Base-by-base conservation (phyloP, 176 grass and related monocot species). In the Aegilops umbellulata region DNA sequence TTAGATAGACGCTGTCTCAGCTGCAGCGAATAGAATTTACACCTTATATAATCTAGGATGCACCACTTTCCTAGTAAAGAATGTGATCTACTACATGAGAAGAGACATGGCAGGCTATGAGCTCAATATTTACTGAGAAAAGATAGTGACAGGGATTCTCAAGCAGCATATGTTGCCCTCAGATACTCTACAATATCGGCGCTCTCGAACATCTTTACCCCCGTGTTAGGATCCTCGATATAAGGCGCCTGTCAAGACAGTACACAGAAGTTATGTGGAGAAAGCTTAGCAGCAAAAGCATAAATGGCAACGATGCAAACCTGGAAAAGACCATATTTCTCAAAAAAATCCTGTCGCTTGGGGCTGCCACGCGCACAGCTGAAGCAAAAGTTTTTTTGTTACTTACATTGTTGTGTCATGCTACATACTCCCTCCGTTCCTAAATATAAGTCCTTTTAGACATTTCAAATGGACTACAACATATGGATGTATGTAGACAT, bases 191-290 rank as follows among this genome's bases (percentile, higher is more conserved):
- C 72, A 41, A 97, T 97, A n/a, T 90, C 91, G 25, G 91, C 89
- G 77, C 95, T 97, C 60, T 97, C 95, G 10, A 97, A 97, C 95
- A 93, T 93, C 85, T 97, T 89, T 44, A 97, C 93, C 83, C 91
- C 95, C 0, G 95, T 97, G 88, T 97, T 97, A 9, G 91, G 95
- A 91, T 97, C 95, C 84, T 97, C 93, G 44, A 97, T 85, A 85
- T 87, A 97, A 82, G 95, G 95, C 3, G 35, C 95, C 95, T 97
- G 86, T 16, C 26, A 61, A 80, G 34, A 25, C 41, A 69, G 69
- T 20, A 79, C n/a, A 83, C 58, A 65, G 13, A 29, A 11, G 77
- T 20, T 70, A 57, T 2, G 9, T 29, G 30, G 42, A 53, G 20
- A 61, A 58, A 29, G n/a, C 36, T 77, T 25, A 83, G 29, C 3